Base-by-base conservation (phyloP, 2,329 filamentous ascomycete genomes). In the Parascedosporium putredinis region DNA sequence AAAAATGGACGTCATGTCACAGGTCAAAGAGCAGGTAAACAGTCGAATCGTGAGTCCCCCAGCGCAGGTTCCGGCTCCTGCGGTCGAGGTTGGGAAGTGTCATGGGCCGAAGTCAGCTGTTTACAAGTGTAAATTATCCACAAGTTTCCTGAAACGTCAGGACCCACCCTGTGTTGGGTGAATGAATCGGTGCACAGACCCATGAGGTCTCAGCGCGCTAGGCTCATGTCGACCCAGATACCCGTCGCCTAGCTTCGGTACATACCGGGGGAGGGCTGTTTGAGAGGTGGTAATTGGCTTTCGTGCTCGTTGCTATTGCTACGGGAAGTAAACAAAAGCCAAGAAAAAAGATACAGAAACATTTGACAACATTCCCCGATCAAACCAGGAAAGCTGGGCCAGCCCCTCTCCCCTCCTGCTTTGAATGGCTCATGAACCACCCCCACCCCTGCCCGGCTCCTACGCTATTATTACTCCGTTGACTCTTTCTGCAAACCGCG, bases 361-460 rank as follows among this genome's bases (percentile, higher is more conserved):
- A 40, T n/a, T n/a, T n/a, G n/a, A n/a, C 36, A 40, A 40, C 36
- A 18, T 20, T n/a, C n/a, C n/a, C n/a, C n/a, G n/a, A n/a, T n/a
- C 10, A 18, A 40, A 40, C 36, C 36, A 40, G 36, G 36, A 20
- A 40, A 40, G 36, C n/a, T n/a, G n/a, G n/a, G n/a, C 22, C n/a
- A 20, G n/a, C 36, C 36, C 36, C 18, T 40, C 20, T 42, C 38
- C 38, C 38, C 38, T 16, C 20, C 38, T 10, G n/a, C 38, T 42
- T 20, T 20, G 16, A 24, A 23, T 42, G 38, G 38, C 23, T 42
- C 38, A 20, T 42, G 38, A 24, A 16, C n/a, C 38, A 6, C 38
- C 38, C 38, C n/a, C 38, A 6, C 38, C 38, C 38, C 36, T 40
- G 38, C 38, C 20, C 38, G 38, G 38, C 38, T 42, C 38, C 38